phyloP scores from a whole-genome alignment of 2,329 filamentous ascomycete species.

The Penicillium sp. region DNA sequence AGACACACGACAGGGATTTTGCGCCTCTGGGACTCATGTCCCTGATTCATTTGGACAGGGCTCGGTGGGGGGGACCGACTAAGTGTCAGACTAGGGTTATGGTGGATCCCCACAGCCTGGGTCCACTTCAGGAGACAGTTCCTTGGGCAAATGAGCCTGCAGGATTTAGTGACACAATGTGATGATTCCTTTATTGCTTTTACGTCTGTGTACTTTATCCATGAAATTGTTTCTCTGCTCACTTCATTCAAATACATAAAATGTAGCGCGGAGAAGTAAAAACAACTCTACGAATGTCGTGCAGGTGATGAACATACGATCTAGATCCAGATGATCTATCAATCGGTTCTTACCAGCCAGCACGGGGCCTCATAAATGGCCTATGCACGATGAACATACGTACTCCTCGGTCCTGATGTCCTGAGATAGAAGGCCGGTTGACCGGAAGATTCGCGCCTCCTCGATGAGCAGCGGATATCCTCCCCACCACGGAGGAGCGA shows the following conservation, averaged over 20 bases:
- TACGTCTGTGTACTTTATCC: not conserved
- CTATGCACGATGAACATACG: not conserved
- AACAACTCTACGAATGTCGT: not conserved
- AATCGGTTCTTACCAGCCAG: not conserved
- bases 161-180: not conserved
- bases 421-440: not conserved
- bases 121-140: not conserved
- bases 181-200: not conserved
- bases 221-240: slow-evolving; percentile 3
- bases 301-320: not conserved
- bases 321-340: not conserved
- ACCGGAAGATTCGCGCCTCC: not conserved
- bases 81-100: slow-evolving; percentile 8
- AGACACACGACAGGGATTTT: slow-evolving; percentile 4
- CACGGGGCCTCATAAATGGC: not conserved
- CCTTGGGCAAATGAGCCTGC: not conserved
- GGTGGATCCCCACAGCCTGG: slow-evolving; percentile 5
- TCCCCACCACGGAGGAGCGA: not conserved
- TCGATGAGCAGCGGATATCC: not conserved
- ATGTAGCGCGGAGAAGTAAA: not conserved
- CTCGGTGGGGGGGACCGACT: not conserved
- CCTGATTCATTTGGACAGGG: not conserved
- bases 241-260: not conserved
- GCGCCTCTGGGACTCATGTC: not conserved
- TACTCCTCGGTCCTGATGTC: not conserved